Evolutionary conservation across 768 basidiomycete species (phyloP).

Genomic region (Plicaturopsis crispa): DNA sequence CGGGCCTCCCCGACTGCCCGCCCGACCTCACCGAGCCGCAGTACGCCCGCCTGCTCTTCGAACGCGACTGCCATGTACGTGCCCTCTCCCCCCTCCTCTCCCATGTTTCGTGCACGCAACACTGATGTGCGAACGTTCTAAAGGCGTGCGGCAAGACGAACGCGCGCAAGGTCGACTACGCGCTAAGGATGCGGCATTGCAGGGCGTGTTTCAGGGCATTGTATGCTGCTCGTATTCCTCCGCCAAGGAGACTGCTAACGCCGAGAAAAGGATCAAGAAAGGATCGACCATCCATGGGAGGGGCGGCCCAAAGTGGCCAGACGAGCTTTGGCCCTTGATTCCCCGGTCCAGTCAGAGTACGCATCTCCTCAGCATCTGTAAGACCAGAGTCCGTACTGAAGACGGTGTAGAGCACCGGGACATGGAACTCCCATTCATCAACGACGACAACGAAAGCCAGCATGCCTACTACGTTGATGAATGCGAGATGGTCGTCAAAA

Average conservation of each 20-base stretch:
- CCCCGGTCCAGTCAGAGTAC: too few relatives aligned
- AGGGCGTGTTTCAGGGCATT: conserved; percentile 24
- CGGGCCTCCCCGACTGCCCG: conserved; percentile 34
- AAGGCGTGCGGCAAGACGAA: conserved; percentile 25
- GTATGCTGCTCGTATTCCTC: too few relatives aligned
- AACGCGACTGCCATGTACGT: conserved; percentile 34
- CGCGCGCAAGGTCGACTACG: conserved; percentile 27
- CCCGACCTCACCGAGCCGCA: conserved; percentile 35
- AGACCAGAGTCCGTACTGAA: too few relatives aligned
- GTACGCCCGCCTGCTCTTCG: conserved; percentile 38
- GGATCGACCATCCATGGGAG: too few relatives aligned
- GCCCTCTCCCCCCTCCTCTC: not conserved
- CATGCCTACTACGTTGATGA: too few relatives aligned
- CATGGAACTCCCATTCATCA: conserved; percentile 23
- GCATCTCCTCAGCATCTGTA: too few relatives aligned
- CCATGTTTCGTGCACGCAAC: not conserved
- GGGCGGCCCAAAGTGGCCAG: too few relatives aligned
- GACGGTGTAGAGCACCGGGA: not conserved
- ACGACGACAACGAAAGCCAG: too few relatives aligned
- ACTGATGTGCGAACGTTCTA: conserved; percentile 2
- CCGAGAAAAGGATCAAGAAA: too few relatives aligned
- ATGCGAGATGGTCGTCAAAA: too few relatives aligned
- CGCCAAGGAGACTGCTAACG: too few relatives aligned
- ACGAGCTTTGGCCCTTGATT: too few relatives aligned
- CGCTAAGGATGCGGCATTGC: conserved; percentile 29